Conservation (phyloP, 306 rosid species). For the Lathyrus sativus region DNA sequence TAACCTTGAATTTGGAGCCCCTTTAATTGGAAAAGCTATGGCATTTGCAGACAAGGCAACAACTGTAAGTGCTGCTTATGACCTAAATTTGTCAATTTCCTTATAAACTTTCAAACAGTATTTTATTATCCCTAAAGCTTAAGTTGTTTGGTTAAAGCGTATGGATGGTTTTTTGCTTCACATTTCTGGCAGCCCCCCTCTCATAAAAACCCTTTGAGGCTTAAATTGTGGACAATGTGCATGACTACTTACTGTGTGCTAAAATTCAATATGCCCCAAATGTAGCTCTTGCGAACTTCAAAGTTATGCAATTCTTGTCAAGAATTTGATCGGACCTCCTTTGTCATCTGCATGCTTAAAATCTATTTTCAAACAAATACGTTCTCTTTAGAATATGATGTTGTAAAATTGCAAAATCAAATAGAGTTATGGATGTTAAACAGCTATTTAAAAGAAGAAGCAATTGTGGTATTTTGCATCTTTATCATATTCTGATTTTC, state of each 20-base stretch:
- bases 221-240: slow-evolving; percentile 6
- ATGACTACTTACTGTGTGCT: not conserved
- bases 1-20: slow-evolving; percentile 93
- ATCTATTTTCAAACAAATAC: slow-evolving; percentile 20
- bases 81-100: slow-evolving; percentile 16
- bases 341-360: slow-evolving; percentile 7
- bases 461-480: slow-evolving; percentile 14
- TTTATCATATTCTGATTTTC: slow-evolving; percentile 25
- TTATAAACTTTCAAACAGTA: not conserved
- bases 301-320: not conserved
- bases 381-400: slow-evolving; percentile 19
- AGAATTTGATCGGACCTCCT: slow-evolving; percentile 27
- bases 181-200: slow-evolving; percentile 8
- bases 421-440: slow-evolving; percentile 13
- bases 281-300: not conserved
- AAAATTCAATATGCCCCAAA: slow-evolving; percentile 3
- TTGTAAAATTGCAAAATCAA: not conserved
- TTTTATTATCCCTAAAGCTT: slow-evolving; percentile 21
- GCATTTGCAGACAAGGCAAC: slow-evolving; percentile 75
- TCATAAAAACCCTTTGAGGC: not conserved
- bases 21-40: slow-evolving; percentile 76
- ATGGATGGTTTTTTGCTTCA: not conserved
- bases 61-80: slow-evolving; percentile 65
- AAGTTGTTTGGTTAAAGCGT: not conserved
- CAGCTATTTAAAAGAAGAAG: slow-evolving; percentile 29